Evolutionary conservation across 768 basidiomycete species (phyloP).

Genomic region (Auriscalpium vulgare): DNA sequence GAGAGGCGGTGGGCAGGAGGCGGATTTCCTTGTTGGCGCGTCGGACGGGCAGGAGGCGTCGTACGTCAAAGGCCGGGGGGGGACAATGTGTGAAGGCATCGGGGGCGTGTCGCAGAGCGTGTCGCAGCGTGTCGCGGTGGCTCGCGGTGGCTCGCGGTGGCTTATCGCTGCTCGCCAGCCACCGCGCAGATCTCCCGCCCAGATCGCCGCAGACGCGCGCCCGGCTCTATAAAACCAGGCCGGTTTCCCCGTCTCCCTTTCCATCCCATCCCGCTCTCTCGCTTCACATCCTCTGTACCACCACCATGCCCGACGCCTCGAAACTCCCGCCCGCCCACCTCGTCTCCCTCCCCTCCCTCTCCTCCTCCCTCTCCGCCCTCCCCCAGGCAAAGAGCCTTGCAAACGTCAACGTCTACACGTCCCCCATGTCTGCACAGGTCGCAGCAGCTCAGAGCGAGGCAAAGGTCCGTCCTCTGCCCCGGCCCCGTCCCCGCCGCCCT

Average conservation of each 20-base stretch:
- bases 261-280: constrained; percentile 14
- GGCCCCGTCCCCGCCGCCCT: neutral
- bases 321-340: constrained; percentile 40
- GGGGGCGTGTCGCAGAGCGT: too few species aligned
- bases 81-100: too few species aligned
- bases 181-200: too few species aligned
- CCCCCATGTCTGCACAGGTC: constrained; percentile 53
- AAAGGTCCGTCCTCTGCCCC: constrained; percentile 44
- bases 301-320: constrained; percentile 31
- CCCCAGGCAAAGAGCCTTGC: constrained; percentile 68
- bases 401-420: constrained; percentile 57
- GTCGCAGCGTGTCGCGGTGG: too few species aligned
- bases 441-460: constrained; percentile 62
- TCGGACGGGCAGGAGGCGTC: too few species aligned
- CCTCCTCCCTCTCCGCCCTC: constrained; percentile 57
- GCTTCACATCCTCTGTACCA: too few species aligned
- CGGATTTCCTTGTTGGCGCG: too few species aligned
- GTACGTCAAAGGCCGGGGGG: too few species aligned
- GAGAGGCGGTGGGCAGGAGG: too few species aligned
- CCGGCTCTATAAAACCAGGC: neutral
- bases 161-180: too few species aligned
- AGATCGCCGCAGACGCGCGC: too few species aligned
- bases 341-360: constrained; percentile 66
- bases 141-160: too few species aligned
- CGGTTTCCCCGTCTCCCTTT: constrained; percentile 3